Base-by-base conservation (phyloP, 116 monocot genomes). In the Papilionanthe hybrid region DNA sequence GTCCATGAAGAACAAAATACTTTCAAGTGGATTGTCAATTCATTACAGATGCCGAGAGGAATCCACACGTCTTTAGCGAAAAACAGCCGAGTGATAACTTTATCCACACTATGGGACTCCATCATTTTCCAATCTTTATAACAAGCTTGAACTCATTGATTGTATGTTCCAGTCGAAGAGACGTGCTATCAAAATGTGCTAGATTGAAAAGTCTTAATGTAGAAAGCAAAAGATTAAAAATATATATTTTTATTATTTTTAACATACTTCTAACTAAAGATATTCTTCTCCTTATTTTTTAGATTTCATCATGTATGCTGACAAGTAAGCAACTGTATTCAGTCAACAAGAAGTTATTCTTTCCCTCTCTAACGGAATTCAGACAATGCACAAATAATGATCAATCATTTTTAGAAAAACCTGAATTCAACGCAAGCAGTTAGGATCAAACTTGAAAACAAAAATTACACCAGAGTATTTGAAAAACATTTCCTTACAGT, bases 401-500 rank as follows among this genome's bases (percentile, higher is more conserved):
- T 13, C 9, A 23, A 69, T 32, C 69, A 69, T 13, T 69, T 69
- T 32, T 4, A 69, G 5, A 69, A 69, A 69, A 69, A 32, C 28
- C 32, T 15, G 32, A 11, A 63, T 63, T 23, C 7, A 22, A 63
- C 27, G 8, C 63, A 63, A 63, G 32, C 11, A 32, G 30, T 15
- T 17, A 69, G 32, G 5, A 69, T 37, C 69, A 30, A 69, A 69
- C 69, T 37, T 15, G 69, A 32, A 53, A 5, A 13, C 12, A 12
- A 17, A 69, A 69, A 69, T 37, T 69, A 11, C 13, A 15, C 23
- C 68, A 30, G 1, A 37, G 32, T 37, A 69, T 18, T 37, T 32
- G 4, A 44, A 73, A 49, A 12, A 7, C 13, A 50, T 49, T 12
- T 75, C 42, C 98, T 98, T 87, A 98, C 98, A 72, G 87, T 90